A percentile compares a stretch with the other conserved stretches of the same genome.
Conservation (phyloP, 2,329 filamentous ascomycete species). For the Aspergillus candidus region DNA sequence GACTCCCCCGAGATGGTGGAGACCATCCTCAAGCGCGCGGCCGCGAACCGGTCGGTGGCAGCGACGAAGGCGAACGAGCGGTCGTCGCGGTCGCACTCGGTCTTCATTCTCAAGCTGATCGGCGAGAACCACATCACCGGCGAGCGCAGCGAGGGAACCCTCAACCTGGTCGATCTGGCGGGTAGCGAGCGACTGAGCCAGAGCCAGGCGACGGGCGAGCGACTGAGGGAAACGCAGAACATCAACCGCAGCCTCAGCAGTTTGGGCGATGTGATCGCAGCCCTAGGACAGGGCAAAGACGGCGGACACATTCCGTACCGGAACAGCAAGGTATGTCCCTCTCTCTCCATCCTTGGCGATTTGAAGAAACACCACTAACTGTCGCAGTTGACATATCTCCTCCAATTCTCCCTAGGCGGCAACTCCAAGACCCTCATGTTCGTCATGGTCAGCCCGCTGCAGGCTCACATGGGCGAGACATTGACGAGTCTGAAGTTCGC, state of each 20-base stretch:
- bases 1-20: conserved; percentile 77
- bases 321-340: conserved; percentile 70
- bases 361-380: conserved; percentile 13
- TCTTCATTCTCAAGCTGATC: conserved; percentile 75
- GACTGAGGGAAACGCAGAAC: conserved; percentile 88
- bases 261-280: conserved; percentile 88
- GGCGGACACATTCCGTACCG: conserved; percentile 82
- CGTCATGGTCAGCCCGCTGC: conserved; percentile 91
- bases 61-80: conserved; percentile 97
- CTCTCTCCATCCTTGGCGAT: not conserved
- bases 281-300: conserved; percentile 75
- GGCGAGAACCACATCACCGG: conserved; percentile 66
- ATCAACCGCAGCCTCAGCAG: conserved; percentile 95
- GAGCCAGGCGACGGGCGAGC: conserved; percentile 76
- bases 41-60: conserved; percentile 82
- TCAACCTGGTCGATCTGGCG: conserved; percentile 93
- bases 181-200: conserved; percentile 87
- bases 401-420: conserved; percentile 90
- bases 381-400: conserved; percentile 71
- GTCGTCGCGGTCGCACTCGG: conserved; percentile 88
- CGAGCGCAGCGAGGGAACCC: conserved; percentile 81
- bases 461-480: conserved; percentile 86
- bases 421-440: conserved; percentile 99
- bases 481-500: conserved; percentile 93
- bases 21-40: conserved; percentile 70